phyloP scores from a whole-genome alignment of 768 basidiomycete species.

The Lentinula sp. region DNA sequence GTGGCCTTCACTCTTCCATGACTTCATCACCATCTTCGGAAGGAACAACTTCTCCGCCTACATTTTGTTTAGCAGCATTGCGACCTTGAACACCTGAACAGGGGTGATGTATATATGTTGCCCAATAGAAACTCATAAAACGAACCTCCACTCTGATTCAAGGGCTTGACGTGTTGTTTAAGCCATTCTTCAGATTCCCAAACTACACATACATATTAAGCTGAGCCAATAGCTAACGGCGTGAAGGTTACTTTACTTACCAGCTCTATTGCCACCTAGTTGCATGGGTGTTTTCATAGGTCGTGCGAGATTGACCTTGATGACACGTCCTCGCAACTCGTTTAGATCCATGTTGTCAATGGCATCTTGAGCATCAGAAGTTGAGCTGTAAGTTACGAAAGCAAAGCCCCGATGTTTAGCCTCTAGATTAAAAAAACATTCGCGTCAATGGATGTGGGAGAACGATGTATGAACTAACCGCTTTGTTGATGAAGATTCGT shows the following conservation, averaged over 20 bases:
- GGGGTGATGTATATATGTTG: slow-evolving; percentile 4
- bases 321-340: slow-evolving; percentile 68
- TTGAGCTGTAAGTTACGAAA: slow-evolving; percentile 79
- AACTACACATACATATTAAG: slow-evolving; percentile 39
- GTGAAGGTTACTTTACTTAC: slow-evolving; percentile 36
- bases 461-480: slow-evolving; percentile 31
- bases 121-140: slow-evolving; percentile 3
- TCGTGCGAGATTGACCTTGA: slow-evolving; percentile 82
- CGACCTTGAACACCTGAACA: slow-evolving; percentile 50
- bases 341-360: slow-evolving; percentile 99
- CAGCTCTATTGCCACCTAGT: slow-evolving; percentile 64
- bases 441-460: background rate
- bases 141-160: slow-evolving; percentile 69
- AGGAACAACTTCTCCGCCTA: slow-evolving; percentile 17
- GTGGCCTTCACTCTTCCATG: slow-evolving; percentile 57
- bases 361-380: slow-evolving; percentile 88
- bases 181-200: slow-evolving; percentile 98
- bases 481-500: slow-evolving; percentile 60
- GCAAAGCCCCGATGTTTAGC: slow-evolving; percentile 90
- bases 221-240: background rate
- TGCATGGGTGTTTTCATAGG: slow-evolving; percentile 71
- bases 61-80: slow-evolving; percentile 25
- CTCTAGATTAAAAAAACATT: slow-evolving; percentile 31
- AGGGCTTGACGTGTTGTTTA: slow-evolving; percentile 70
- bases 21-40: slow-evolving; percentile 35